Evolutionary conservation across 805 yeast genomes (phyloP).

Genomic region (Ogataea salicorniae): DNA sequence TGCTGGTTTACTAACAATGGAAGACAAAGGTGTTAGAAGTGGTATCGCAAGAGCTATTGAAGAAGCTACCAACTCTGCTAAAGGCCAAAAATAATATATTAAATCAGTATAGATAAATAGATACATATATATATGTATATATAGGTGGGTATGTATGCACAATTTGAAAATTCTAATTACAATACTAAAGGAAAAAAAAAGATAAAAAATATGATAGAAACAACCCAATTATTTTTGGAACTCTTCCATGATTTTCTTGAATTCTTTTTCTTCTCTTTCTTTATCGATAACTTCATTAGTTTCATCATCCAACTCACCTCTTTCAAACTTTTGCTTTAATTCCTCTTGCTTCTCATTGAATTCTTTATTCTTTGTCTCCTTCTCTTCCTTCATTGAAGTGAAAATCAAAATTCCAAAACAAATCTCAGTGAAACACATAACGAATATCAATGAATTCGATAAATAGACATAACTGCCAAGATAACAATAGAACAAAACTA

Average conservation of each 20-base stretch:
- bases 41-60: slow-evolving; percentile 85
- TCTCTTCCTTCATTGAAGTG: slow-evolving; percentile 61
- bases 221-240: slow-evolving; percentile 8
- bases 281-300: slow-evolving; percentile 19
- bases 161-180: neutral
- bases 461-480: slow-evolving; percentile 38
- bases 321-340: slow-evolving; percentile 23
- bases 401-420: slow-evolving; percentile 65
- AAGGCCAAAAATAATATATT: slow-evolving; percentile 43
- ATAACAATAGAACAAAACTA: slow-evolving; percentile 45
- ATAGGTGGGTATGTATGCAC: neutral
- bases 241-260: slow-evolving; percentile 28
- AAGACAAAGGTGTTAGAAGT: slow-evolving; percentile 82
- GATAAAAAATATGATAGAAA: too few relatives aligned
- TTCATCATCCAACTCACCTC: slow-evolving; percentile 22
- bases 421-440: slow-evolving; percentile 56
- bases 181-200: too few relatives aligned
- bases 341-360: slow-evolving; percentile 14
- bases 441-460: slow-evolving; percentile 60
- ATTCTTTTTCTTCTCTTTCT: slow-evolving; percentile 26
- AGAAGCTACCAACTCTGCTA: slow-evolving; percentile 84
- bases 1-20: slow-evolving; percentile 89
- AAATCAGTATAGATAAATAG: neutral
- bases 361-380: slow-evolving; percentile 36
- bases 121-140: neutral